Percentiles rank a stretch among this genome's conserved stretches.
phyloP scores from a whole-genome alignment of 1,139 yeast genomes.

The Saccharomyces hybrid region DNA sequence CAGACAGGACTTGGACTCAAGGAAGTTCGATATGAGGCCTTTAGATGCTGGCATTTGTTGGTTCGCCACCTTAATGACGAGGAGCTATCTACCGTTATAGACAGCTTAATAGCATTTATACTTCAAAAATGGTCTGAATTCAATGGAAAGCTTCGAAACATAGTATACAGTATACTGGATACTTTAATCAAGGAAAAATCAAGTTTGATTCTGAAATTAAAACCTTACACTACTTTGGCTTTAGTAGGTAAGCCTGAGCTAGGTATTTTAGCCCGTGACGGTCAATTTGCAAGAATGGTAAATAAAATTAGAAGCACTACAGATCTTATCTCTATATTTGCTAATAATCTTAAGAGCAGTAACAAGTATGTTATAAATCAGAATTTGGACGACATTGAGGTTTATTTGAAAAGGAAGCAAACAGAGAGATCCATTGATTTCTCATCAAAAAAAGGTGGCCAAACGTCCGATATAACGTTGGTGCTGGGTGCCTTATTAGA shows the following conservation, averaged over 20 bases:
- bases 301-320: slow-evolving; percentile 19
- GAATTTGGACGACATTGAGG: slow-evolving; percentile 59
- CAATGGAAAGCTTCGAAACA: slow-evolving; percentile 39
- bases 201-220: slow-evolving; percentile 36
- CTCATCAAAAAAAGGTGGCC: slow-evolving; percentile 9
- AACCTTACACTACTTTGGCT: slow-evolving; percentile 30
- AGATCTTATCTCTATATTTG: slow-evolving; percentile 27
- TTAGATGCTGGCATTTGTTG: slow-evolving; percentile 60
- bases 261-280: slow-evolving; percentile 33
- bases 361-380: slow-evolving; percentile 74
- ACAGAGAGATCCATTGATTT: slow-evolving; percentile 15
- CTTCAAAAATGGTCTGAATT: slow-evolving; percentile 59
- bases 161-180: slow-evolving; percentile 62
- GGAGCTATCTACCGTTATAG: slow-evolving; percentile 49
- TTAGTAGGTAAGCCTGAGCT: slow-evolving; percentile 22
- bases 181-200: slow-evolving; percentile 58
- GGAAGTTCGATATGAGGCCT: slow-evolving; percentile 53
- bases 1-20: slow-evolving; percentile 68
- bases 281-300: slow-evolving; percentile 35
- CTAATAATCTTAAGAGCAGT: slow-evolving; percentile 28
- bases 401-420: slow-evolving; percentile 38
- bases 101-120: slow-evolving; percentile 48
- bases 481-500: slow-evolving; percentile 53
- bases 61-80: slow-evolving; percentile 44
- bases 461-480: slow-evolving; percentile 23